Conservation (phyloP, 495 filamentous ascomycete genomes). For the Apiosordaria backusii region DNA sequence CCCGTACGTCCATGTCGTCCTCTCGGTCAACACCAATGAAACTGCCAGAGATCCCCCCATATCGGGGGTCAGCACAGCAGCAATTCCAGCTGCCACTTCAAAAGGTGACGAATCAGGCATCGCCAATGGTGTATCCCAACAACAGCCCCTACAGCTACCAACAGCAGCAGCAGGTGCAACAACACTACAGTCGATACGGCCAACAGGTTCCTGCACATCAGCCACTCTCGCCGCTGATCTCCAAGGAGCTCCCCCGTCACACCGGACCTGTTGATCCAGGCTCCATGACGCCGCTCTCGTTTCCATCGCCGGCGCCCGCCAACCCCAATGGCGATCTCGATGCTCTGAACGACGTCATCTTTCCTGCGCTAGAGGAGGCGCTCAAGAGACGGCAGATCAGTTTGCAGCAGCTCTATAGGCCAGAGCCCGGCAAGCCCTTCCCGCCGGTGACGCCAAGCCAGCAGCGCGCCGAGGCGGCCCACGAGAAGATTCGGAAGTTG, state of each 20-base stretch:
- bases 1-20: constrained; percentile 26
- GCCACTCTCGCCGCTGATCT: constrained; percentile 16
- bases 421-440: constrained; percentile 31
- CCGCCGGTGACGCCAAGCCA: constrained; percentile 45
- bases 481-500: constrained; percentile 74
- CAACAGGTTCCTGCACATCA: neutral
- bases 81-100: constrained; percentile 30
- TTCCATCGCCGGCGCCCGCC: constrained; percentile 44
- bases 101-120: constrained; percentile 22
- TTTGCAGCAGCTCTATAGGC: constrained; percentile 53
- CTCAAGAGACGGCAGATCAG: constrained; percentile 72
- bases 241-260: constrained; percentile 26
- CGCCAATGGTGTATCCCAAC: constrained; percentile 20
- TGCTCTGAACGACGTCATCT: constrained; percentile 76
- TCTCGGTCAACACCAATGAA: constrained; percentile 31
- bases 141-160: constrained; percentile 7
- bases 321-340: constrained; percentile 50
- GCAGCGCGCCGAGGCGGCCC: constrained; percentile 66
- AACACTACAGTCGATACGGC: constrained; percentile 9
- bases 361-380: constrained; percentile 86
- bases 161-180: constrained; percentile 32
- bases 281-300: constrained; percentile 20
- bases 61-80: constrained; percentile 36
- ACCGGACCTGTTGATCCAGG: constrained; percentile 13
- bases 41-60: constrained; percentile 54